phyloP scores from a whole-genome alignment of 768 basidiomycete species.

The Leccinum arenicola region DNA sequence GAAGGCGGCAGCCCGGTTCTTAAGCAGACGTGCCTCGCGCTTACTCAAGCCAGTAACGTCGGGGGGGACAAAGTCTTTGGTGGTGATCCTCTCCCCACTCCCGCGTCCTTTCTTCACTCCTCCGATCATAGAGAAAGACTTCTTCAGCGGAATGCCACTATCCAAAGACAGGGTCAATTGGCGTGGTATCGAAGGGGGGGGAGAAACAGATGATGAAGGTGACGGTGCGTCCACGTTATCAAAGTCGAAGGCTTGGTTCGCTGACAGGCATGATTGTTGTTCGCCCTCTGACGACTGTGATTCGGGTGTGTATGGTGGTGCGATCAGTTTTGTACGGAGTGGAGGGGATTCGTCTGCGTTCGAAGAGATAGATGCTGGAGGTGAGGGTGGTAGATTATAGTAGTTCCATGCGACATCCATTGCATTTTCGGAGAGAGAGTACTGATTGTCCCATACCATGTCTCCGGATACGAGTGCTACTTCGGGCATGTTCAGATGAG shows the following conservation, averaged over 20 bases:
- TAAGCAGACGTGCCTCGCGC: slow-evolving; percentile 87
- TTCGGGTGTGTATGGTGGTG: slow-evolving; percentile 48
- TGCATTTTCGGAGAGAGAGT: slow-evolving; percentile 33
- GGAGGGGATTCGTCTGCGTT: slow-evolving; percentile 44
- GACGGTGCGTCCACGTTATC: slow-evolving; percentile 32
- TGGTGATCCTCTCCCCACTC: slow-evolving; percentile 47
- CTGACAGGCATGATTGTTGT: slow-evolving; percentile 58
- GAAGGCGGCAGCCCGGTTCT: slow-evolving; percentile 91
- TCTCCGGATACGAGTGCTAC: slow-evolving; percentile 52
- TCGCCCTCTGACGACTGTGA: slow-evolving; percentile 40
- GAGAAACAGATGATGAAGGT: slow-evolving; percentile 33
- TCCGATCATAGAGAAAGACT: slow-evolving; percentile 47
- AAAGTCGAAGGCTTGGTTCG: slow-evolving; percentile 70
- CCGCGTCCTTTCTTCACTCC: slow-evolving; percentile 47
- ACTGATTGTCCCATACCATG: slow-evolving; percentile 47
- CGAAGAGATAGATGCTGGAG: slow-evolving; percentile 46
- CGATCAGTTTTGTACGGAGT: slow-evolving; percentile 47
- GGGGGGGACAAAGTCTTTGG: slow-evolving; percentile 85
- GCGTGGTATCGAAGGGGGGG: slow-evolving; percentile 29
- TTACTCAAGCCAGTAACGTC: slow-evolving; percentile 87
- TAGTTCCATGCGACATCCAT: slow-evolving; percentile 47
- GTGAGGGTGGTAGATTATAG: slow-evolving; percentile 49
- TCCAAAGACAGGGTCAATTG: slow-evolving; percentile 37
- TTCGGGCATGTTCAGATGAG: slow-evolving; percentile 58
- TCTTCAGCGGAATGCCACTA: slow-evolving; percentile 25